Evolutionary conservation across 371 early-diverging fungal species (phyloP), one percentile per base, ranked within the genome.

Genomic region (Lichtheimia ramosa): DNA sequence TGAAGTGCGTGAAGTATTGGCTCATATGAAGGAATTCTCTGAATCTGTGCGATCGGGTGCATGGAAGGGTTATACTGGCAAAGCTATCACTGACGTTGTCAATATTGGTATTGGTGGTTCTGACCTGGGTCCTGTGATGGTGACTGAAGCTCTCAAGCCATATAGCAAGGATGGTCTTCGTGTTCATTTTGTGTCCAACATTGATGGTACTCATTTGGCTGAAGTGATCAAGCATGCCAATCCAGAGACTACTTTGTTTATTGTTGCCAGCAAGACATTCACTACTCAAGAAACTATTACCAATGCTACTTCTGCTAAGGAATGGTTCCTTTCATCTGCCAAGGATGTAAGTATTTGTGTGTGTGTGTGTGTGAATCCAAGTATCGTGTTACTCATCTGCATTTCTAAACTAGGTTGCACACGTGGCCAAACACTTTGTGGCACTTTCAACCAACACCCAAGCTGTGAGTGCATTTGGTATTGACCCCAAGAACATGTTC

Each of bases 61-160:
- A 57, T 95, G 99, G 95, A 92, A 84, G 71, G 97, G 99, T 34
- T 95, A 92, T 70, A 95, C 98, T 24, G 98, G 98, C 67, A 88
- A 96, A 77, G 67, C 73, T 43, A 94, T 99, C 68, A 93, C 93
- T 48, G 96, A 96, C 65, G 79, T 99, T 41, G 95, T 99, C 70
- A 98, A 98, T 83, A 98, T 99, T 74, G 99, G 99, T 70, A 99
- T 99, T 69, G 99, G 99, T 70, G 99, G 99, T 68, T 96, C 97
- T n/a, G 99, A 99, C 78, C 86, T 99, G 50, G 99, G 99, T 28
- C 99, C 99, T 18, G 94, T 96, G 59, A 96, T 99, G 96, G 98
- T 97, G 28, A 96, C 95, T 23, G 95, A 97, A 76, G 97, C 99
- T 8, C 81, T 99, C 68, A 92, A 95, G 83, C 91, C 89, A 28